phyloP scores from a whole-genome alignment of 2,329 filamentous ascomycete genomes.

The Canariomyces notabilis region DNA sequence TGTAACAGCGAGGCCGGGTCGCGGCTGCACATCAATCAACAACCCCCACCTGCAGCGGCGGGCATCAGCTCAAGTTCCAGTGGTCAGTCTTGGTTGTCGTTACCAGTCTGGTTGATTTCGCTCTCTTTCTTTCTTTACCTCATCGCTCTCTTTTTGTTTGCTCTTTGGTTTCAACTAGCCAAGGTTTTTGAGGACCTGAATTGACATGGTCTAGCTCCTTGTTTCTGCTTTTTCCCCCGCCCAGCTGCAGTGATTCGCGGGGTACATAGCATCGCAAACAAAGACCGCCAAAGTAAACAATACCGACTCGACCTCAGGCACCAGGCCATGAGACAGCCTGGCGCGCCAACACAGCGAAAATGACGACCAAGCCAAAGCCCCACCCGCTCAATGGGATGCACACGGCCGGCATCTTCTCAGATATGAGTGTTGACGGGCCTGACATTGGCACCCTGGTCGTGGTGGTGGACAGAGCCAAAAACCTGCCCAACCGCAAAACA shows the following conservation, averaged over 20 bases:
- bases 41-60: no score
- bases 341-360: conserved; percentile 27
- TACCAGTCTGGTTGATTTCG: no score
- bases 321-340: conserved; percentile 16
- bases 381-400: conserved; percentile 62
- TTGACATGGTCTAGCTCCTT: background rate
- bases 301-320: background rate
- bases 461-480: conserved; percentile 92
- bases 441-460: conserved; percentile 89
- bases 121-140: background rate
- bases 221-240: background rate
- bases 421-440: conserved; percentile 89
- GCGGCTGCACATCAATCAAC: no score
- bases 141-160: no score
- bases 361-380: conserved; percentile 50
- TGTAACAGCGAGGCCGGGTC: no score
- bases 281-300: conserved; percentile 19
- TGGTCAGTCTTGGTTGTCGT: no score
- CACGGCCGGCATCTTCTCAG: conserved; percentile 88
- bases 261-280: conserved; percentile 5
- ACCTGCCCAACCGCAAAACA: conserved; percentile 90
- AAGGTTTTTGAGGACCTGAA: no score
- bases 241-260: background rate
- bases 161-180: no score
- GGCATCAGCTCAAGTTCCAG: no score